Conservation (phyloP, 1,284 basidiomycete species). For the Exobasidium cylindrosporum region DNA sequence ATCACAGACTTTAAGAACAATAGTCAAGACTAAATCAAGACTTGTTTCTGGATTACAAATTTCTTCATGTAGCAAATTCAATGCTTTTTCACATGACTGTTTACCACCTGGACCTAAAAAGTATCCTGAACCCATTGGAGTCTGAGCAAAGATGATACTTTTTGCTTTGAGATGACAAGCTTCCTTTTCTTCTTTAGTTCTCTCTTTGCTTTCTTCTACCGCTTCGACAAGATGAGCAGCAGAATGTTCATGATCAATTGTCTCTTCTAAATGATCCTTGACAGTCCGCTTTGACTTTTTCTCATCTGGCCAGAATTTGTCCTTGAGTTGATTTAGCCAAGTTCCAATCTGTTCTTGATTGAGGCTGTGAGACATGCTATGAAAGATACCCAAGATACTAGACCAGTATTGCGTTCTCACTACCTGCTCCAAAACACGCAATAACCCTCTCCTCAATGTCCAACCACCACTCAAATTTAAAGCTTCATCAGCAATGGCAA, state of each 20-base stretch:
- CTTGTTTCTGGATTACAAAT: not conserved
- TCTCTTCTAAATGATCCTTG: constrained; percentile 6
- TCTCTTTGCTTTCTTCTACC: not conserved
- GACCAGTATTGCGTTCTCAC: constrained; percentile 49
- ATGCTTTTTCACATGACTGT: constrained; percentile 42
- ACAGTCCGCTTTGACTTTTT: not conserved
- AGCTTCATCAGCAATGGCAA: constrained; percentile 54
- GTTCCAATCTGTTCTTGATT: constrained; percentile 34
- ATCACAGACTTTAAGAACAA: constrained; percentile 15
- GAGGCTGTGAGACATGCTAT: constrained; percentile 40
- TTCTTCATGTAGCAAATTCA: constrained; percentile 41
- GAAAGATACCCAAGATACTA: constrained; percentile 43
- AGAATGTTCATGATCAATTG: not conserved
- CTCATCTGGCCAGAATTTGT: constrained; percentile 48
- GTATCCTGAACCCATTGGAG: constrained; percentile 50
- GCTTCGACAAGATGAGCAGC: constrained; percentile 1
- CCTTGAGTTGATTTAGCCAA: constrained; percentile 38
- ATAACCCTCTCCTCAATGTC: constrained; percentile 53
- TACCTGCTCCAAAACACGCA: constrained; percentile 53
- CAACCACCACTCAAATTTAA: constrained; percentile 53
- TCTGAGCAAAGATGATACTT: constrained; percentile 42
- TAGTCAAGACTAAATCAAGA: constrained; percentile 15
- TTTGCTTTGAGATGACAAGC: not conserved
- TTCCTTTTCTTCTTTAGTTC: not conserved
- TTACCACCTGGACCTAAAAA: constrained; percentile 48